Percentiles rank a stretch among this genome's conserved stretches.
phyloP scores from a whole-genome alignment of 2,329 filamentous ascomycete genomes.

The Colletotrichum sp. region DNA sequence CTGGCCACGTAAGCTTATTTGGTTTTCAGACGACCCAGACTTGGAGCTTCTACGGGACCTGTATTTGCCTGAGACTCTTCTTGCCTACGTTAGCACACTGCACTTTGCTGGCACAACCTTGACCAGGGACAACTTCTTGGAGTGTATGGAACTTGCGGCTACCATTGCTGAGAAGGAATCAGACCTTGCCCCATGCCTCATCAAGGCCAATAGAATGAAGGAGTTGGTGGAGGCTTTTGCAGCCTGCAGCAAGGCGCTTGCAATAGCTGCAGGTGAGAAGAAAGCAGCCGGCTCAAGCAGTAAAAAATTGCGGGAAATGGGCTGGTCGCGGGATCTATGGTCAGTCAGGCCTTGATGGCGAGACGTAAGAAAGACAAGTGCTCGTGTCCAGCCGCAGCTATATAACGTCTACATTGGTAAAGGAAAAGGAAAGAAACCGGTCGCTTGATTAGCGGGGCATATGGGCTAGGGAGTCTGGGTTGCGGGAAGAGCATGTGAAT shows the following conservation, averaged over 20 bases:
- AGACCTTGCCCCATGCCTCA: slow-evolving; percentile 69
- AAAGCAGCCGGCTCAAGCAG: slow-evolving; percentile 52
- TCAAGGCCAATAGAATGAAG: slow-evolving; percentile 70
- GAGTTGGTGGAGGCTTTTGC: slow-evolving; percentile 82
- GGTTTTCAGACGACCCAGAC: slow-evolving; percentile 42
- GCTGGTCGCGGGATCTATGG: slow-evolving; percentile 70
- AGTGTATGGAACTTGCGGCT: slow-evolving; percentile 86
- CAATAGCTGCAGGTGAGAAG: slow-evolving; percentile 61
- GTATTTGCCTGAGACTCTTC: slow-evolving; percentile 85
- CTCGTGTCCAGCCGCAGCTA: neutral
- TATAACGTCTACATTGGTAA: neutral
- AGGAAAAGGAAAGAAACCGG: neutral
- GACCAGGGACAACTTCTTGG: slow-evolving; percentile 77
- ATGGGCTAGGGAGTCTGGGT: neutral
- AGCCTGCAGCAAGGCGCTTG: slow-evolving; percentile 74
- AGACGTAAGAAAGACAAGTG: neutral
- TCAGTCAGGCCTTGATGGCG: slow-evolving; percentile 49
- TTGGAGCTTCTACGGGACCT: slow-evolving; percentile 71
- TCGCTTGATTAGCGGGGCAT: neutral
- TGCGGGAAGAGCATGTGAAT: neutral
- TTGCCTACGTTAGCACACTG: slow-evolving; percentile 83
- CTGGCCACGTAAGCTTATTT: neutral
- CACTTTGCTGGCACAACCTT: slow-evolving; percentile 79
- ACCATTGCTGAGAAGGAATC: slow-evolving; percentile 74
- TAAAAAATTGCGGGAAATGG: slow-evolving; percentile 66